Percentiles rank a stretch among this genome's conserved stretches.
Evolutionary conservation across 108 stramenopile species (phyloP).

Genomic region (Craspedostauros australis): DNA sequence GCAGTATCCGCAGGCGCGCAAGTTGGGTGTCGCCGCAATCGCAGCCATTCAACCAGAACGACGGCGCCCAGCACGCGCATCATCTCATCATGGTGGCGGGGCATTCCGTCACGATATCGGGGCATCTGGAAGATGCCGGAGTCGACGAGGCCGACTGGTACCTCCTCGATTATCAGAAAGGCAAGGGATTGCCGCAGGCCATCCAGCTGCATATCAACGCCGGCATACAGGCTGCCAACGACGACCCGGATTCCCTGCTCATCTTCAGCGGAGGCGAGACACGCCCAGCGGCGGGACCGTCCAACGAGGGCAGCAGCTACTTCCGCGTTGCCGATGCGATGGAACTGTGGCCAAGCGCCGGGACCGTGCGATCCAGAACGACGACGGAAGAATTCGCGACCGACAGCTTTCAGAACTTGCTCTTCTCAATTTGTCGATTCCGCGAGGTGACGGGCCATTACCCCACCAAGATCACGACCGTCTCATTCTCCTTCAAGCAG

Average conservation of each 20-base stretch:
- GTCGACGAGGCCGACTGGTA: constrained; percentile 86
- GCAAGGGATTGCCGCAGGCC: constrained; percentile 79
- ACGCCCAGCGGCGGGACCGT: constrained; percentile 75
- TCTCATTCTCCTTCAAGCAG: constrained; percentile 93
- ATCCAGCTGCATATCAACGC: constrained; percentile 84
- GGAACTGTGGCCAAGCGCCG: constrained; percentile 54
- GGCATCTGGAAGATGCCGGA: constrained; percentile 48
- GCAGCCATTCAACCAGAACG: constrained; percentile 21
- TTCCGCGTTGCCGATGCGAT: constrained; percentile 79
- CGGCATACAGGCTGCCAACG: constrained; percentile 66
- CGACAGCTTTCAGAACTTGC: constrained; percentile 94
- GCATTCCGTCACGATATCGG: constrained; percentile 68
- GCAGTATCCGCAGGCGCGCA: too few relatives aligned
- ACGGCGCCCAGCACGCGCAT: constrained; percentile 35
- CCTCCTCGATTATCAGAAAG: constrained; percentile 86
- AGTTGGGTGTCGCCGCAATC: too few relatives aligned
- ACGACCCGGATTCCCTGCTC: constrained; percentile 74
- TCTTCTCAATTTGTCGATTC: constrained; percentile 96
- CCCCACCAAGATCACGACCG: constrained; percentile 82
- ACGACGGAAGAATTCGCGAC: constrained; percentile 91
- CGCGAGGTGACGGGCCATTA: constrained; percentile 89
- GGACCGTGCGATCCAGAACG: constrained; percentile 70
- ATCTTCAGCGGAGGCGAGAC: constrained; percentile 96
- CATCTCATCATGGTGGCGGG: constrained; percentile 85
- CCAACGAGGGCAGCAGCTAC: constrained; percentile 79